Evolutionary conservation across 176 grass and related monocot species (phyloP), one percentile per base, ranked within the genome.

Genomic region (Bonia amplexicaulis): DNA sequence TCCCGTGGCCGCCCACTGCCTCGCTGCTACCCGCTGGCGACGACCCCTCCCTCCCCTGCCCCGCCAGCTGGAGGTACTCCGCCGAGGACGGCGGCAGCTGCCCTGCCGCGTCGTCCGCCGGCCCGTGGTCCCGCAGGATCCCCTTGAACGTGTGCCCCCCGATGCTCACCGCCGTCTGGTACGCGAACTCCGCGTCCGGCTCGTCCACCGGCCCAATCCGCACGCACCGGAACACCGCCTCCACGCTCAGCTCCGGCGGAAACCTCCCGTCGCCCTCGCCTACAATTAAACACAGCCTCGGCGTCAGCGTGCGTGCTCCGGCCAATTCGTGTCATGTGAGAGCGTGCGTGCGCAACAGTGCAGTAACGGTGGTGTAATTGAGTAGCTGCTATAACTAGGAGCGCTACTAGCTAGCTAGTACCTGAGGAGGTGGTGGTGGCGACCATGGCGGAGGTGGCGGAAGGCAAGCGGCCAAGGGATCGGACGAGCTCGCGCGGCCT

Each of bases 141-240:
- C 96, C 96, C 84, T 96, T 99, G 86, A 96, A 99, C 6, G 92
- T 89, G 87, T 99, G 96, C 0, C 96, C 96, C 2, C 91, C 91
- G 82, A 99, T 99, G 93, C 78, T 96, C 67, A 99, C 86, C 63
- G 93, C 91, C 37, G 96, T 94, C 86, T 99, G 96, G 89, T 99
- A 99, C 13, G 96, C 96, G 5, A 94, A 79, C 86, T 99, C 96
- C 63, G 94, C 93, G 45, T 94, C 96, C 19, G 88, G 84, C 79
- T 99, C 93, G 70, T 99, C 96, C 60, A 99, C 79, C 15, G 96
- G 60, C 59, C 96, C 93, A 40, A 99, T 94, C 16, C 94, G 84
- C 40, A 99, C 88, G 86, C 96, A 96, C 6, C 96, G 89, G 89
- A 99, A 99, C 84, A 99, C 93, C 3, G 93, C 93, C 78, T 91